phyloP scores from a whole-genome alignment of 768 basidiomycete genomes.

The Naematelia encephala region DNA sequence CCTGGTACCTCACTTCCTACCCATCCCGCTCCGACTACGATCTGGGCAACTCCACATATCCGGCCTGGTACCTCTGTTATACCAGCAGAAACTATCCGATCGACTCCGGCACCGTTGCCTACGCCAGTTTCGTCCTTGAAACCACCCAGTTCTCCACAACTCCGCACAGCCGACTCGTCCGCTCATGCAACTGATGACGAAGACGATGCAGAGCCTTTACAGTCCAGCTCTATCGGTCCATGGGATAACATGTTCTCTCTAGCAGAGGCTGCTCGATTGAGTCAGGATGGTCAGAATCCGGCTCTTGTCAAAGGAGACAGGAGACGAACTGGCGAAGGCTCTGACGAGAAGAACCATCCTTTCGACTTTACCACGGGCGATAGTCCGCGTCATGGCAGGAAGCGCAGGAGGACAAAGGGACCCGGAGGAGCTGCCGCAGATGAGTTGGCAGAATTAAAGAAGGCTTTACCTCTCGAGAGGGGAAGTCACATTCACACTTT shows the following conservation, averaged over 20 bases:
- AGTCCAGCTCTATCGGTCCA: constrained; percentile 17
- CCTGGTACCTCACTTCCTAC: background rate
- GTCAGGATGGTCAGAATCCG: constrained; percentile 31
- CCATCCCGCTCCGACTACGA: background rate
- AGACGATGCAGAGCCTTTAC: constrained; percentile 23
- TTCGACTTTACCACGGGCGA: constrained; percentile 10
- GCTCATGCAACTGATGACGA: constrained; percentile 29
- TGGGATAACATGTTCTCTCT: constrained; percentile 42
- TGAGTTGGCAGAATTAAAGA: constrained; percentile 3
- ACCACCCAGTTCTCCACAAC: background rate
- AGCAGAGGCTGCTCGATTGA: constrained; percentile 41
- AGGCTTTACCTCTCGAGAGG: constrained; percentile 11
- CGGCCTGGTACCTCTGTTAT: background rate
- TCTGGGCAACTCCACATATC: too few relatives aligned
- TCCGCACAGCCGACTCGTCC: constrained; percentile 1
- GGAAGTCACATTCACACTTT: constrained; percentile 20
- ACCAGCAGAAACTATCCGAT: background rate
- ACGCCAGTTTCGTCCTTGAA: constrained; percentile 4
- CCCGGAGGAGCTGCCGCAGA: background rate
- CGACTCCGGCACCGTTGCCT: background rate
- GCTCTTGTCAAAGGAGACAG: background rate
- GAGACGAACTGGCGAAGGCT: background rate
- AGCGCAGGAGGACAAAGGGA: constrained; percentile 7
- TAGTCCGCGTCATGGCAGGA: background rate
- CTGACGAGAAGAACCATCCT: constrained; percentile 9